Evolutionary conservation across 2,329 filamentous ascomycete species (phyloP), one percentile per base, ranked within the genome.

Genomic region (Amylocarpus encephaloides): DNA sequence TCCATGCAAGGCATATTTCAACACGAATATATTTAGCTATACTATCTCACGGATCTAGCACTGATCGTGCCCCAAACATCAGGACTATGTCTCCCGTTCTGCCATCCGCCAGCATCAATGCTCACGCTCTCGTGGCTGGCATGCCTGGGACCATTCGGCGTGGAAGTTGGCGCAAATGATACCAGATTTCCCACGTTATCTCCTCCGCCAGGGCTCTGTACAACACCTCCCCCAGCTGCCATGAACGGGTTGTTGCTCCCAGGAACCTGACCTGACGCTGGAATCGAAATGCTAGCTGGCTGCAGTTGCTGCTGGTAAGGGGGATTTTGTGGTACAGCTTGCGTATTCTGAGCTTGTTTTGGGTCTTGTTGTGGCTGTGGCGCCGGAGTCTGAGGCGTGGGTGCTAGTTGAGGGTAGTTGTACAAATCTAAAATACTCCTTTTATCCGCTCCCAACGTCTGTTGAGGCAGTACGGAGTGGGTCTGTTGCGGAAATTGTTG

Each of bases 371-470:
- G 42, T 30, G 58, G 54, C 16, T 50, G 44, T 36, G 58, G 53
- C n/a, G 49, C 50, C 16, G 54, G 51, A 22, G 55, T 51, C 19
- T 50, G 45, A 29, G 55, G 55, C 7, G 52, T 52, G n/a, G 64
- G 63, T 26, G 63, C 63, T 29, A 65, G 42, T 51, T 67, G 64
- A 34, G 65, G 63, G 26, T 64, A 78, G 63, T 79, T 82, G 50
- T 88, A 92, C 10, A 93, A 68, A 5, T 87, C 84, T 66, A 92
- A 73, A 52, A 93, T 92, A 4, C 84, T 84, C 2, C 79, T 80
- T 56, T 86, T 91, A 61, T 89, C 81, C 29, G 82, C 75, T 30
- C 77, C 72, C 38, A 71, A 71, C 13, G 73, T 71, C 45, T 72
- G 70, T 38, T 70, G 68, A 5, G 71, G 63, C 32, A 77, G 61